Evolutionary conservation across 768 basidiomycete genomes (phyloP).

Genomic region (Pulveroboletus sp.): DNA sequence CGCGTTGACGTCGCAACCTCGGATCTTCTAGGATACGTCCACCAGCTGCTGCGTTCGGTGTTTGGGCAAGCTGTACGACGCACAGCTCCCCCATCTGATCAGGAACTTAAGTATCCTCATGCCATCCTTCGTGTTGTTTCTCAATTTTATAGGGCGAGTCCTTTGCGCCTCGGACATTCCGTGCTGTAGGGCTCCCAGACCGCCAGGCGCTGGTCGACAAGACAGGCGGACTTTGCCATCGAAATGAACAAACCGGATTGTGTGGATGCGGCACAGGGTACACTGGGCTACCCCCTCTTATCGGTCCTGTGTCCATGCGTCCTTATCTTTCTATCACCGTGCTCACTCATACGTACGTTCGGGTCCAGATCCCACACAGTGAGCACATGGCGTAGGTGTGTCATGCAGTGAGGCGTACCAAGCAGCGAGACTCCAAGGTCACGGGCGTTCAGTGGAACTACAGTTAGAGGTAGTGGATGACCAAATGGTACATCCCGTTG

Average conservation of each 20-base stretch:
- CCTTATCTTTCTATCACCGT: constrained; percentile 11
- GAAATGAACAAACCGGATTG: background rate
- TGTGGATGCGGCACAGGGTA: constrained; percentile 15
- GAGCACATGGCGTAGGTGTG: constrained; percentile 8
- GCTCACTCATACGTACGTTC: constrained; percentile 13
- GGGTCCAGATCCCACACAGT: constrained; percentile 3
- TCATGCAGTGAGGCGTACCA: background rate
- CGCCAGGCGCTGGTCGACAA: background rate
- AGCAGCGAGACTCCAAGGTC: background rate
- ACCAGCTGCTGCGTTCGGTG: background rate
- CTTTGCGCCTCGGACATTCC: background rate
- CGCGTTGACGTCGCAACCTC: background rate
- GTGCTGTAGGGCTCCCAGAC: constrained; percentile 3
- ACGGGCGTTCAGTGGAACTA: background rate
- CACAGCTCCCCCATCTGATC: background rate
- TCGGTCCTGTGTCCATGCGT: constrained; percentile 14
- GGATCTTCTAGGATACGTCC: background rate
- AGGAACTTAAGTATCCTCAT: background rate
- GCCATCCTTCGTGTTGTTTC: background rate
- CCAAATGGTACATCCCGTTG: background rate
- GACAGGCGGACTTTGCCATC: background rate
- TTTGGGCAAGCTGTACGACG: background rate
- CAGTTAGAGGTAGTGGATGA: background rate
- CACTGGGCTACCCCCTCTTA: constrained; percentile 4
- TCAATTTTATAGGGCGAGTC: background rate